These are phyloP conservation scores for Parietichytrium sp. DNA, from an alignment of 108 stramenopile genomes.

Conservation along the genomic window DNA sequence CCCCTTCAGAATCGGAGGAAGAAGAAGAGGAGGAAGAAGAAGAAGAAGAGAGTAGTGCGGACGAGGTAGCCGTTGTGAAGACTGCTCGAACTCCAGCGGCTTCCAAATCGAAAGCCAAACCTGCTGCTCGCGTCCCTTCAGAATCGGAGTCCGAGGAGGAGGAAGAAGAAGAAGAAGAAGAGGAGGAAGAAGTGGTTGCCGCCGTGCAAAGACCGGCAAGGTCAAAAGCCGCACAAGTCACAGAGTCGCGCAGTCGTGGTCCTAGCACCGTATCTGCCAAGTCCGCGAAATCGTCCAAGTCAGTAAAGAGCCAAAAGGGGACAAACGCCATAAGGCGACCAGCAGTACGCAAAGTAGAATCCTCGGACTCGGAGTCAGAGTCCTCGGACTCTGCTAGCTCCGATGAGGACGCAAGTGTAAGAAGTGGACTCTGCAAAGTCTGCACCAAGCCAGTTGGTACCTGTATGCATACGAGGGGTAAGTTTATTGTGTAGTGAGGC, in stretches of 20 bases:
- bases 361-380: constrained; percentile 12
- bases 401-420: background rate
- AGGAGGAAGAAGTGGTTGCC: background rate
- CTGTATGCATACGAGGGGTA: background rate
- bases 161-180: background rate
- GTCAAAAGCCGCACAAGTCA: background rate
- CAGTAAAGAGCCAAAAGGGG: too few relatives aligned
- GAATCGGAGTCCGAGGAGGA: too few relatives aligned
- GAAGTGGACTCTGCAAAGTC: background rate
- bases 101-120: too few relatives aligned
- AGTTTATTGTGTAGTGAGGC: background rate
- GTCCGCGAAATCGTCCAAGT: background rate
- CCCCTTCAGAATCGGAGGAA: too few relatives aligned
- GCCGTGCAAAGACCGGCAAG: too few relatives aligned
- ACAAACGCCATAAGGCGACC: too few relatives aligned
- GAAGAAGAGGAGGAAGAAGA: too few relatives aligned
- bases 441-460: background rate
- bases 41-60: too few relatives aligned
- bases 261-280: background rate
- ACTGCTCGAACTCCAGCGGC: too few relatives aligned
- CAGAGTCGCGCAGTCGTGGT: background rate
- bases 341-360: too few relatives aligned
- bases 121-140: too few relatives aligned
- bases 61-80: too few relatives aligned
- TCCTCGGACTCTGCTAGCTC: background rate